Evolutionary conservation across 352 stramenopile genomes (phyloP).

Genomic region (Globisporangium takayamanum): DNA sequence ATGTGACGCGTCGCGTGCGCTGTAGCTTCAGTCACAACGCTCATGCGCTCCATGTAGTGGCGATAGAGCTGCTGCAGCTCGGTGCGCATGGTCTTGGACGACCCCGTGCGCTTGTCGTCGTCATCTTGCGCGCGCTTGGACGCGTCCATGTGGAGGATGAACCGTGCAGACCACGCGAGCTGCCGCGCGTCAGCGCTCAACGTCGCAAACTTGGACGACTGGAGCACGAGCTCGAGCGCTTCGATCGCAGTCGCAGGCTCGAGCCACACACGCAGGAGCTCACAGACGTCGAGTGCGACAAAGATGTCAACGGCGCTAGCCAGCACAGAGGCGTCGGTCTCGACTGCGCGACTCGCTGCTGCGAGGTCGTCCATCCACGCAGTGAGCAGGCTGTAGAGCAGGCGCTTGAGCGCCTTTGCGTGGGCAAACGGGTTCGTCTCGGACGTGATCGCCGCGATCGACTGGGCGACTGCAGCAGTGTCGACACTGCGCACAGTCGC

Average conservation of each 20-base stretch:
- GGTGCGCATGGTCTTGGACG: slow-evolving; percentile 8
- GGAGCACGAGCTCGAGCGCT: slow-evolving; percentile 29
- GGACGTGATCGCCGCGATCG: slow-evolving; percentile 23
- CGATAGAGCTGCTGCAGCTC: slow-evolving; percentile 29
- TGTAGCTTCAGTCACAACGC: slow-evolving; percentile 24
- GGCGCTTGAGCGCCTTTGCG: slow-evolving; percentile 21
- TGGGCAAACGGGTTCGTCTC: slow-evolving; percentile 26
- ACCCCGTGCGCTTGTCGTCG: not conserved
- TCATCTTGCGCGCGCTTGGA: slow-evolving; percentile 11
- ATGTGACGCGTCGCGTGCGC: slow-evolving; percentile 22
- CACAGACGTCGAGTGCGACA: slow-evolving; percentile 35
- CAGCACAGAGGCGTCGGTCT: not conserved
- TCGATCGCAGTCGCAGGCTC: slow-evolving; percentile 30
- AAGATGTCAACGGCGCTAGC: slow-evolving; percentile 22
- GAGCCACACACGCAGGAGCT: slow-evolving; percentile 36
- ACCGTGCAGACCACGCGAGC: slow-evolving; percentile 37
- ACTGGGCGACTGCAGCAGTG: slow-evolving; percentile 16
- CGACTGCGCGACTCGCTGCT: not conserved
- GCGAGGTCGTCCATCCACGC: slow-evolving; percentile 38
- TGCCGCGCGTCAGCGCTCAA: slow-evolving; percentile 29
- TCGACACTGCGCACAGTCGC: slow-evolving; percentile 14
- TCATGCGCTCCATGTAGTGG: slow-evolving; percentile 38
- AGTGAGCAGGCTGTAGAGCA: slow-evolving; percentile 25
- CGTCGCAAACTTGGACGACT: slow-evolving; percentile 22
- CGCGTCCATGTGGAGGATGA: slow-evolving; percentile 34